A percentile compares a stretch with the other conserved stretches of the same genome.
Conservation (phyloP, 2,329 filamentous ascomycete species). For the Fusarium oligoseptatum region DNA sequence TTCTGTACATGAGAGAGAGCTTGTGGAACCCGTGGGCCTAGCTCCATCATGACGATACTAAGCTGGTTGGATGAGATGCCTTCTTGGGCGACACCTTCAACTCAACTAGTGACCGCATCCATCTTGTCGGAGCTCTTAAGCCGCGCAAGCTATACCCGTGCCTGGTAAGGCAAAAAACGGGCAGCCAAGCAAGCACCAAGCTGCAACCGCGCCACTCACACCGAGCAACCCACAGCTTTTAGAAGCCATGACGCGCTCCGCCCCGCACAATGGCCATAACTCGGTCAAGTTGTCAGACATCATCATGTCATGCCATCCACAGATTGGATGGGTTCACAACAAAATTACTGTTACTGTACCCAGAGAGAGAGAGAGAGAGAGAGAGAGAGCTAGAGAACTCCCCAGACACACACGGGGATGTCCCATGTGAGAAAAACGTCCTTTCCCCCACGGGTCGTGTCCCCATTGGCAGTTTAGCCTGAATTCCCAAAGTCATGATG, state of each 20-base stretch:
- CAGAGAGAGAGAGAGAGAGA: background rate
- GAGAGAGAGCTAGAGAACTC: background rate
- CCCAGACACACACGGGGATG: background rate
- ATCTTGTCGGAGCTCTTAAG: background rate
- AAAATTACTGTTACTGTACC: background rate
- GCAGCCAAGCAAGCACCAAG: background rate
- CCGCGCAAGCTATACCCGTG: background rate
- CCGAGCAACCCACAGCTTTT: conserved; percentile 7
- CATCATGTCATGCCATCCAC: conserved; percentile 9
- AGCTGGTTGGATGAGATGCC: background rate
- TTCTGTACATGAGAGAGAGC: background rate
- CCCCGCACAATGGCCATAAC: conserved; percentile 33
- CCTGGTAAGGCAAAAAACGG: background rate
- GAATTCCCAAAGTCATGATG: conserved; percentile 44
- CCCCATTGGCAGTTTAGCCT: conserved; percentile 44
- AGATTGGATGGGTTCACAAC: background rate
- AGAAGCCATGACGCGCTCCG: conserved; percentile 32
- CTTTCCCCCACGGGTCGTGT: conserved; percentile 20
- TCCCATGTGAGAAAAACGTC: conserved; percentile 1
- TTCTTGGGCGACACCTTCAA: conserved; percentile 2
- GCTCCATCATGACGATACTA: conserved; percentile 17
- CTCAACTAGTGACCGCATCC: background rate
- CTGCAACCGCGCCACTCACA: conserved; percentile 44
- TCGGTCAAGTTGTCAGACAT: conserved; percentile 31
- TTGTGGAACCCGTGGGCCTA: conserved; percentile 21